Percentiles rank a stretch among this genome's conserved stretches.
These are phyloP conservation scores for Emydomyces testavorans DNA, from an alignment of 2,329 filamentous ascomycete species.

Conservation along the genomic window DNA sequence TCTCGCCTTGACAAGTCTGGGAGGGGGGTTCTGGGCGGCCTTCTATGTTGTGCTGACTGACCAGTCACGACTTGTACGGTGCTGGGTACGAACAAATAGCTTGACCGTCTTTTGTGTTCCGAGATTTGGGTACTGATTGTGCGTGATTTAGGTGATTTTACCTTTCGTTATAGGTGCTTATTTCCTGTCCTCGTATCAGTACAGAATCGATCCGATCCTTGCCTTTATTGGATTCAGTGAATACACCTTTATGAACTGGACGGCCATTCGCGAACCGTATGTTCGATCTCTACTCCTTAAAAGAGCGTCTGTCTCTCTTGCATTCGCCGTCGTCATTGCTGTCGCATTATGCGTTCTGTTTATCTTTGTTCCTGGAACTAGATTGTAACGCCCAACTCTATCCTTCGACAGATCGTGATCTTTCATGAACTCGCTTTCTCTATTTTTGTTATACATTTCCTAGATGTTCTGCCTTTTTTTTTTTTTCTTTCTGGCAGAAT, in stretches of 20 bases:
- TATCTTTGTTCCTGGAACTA: constrained; percentile 79
- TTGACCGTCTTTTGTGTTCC: neutral
- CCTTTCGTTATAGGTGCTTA: constrained; percentile 90
- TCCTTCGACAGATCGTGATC: too few species aligned
- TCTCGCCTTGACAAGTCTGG: constrained; percentile 72
- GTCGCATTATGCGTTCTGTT: constrained; percentile 79
- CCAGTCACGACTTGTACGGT: constrained; percentile 58
- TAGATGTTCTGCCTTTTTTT: neutral
- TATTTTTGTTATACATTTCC: neutral
- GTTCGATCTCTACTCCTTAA: constrained; percentile 75
- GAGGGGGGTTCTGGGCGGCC: constrained; percentile 84
- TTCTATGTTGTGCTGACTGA: constrained; percentile 90
- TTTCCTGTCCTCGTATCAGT: constrained; percentile 81
- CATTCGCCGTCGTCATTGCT: constrained; percentile 63
- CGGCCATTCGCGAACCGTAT: constrained; percentile 77
- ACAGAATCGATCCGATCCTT: constrained; percentile 84
- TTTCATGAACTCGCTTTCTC: neutral
- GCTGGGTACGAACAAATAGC: constrained; percentile 63
- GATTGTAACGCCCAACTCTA: neutral
- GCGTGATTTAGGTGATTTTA: constrained; percentile 52
- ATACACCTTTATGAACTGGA: constrained; percentile 91
- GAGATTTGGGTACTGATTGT: constrained; percentile 18
- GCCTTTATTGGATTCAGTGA: constrained; percentile 85
- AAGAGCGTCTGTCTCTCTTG: constrained; percentile 68
- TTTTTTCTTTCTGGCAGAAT: neutral